These are phyloP conservation scores for Schizochytrium sp. DNA, from an alignment of 108 stramenopile species.

Conservation along the genomic window DNA sequence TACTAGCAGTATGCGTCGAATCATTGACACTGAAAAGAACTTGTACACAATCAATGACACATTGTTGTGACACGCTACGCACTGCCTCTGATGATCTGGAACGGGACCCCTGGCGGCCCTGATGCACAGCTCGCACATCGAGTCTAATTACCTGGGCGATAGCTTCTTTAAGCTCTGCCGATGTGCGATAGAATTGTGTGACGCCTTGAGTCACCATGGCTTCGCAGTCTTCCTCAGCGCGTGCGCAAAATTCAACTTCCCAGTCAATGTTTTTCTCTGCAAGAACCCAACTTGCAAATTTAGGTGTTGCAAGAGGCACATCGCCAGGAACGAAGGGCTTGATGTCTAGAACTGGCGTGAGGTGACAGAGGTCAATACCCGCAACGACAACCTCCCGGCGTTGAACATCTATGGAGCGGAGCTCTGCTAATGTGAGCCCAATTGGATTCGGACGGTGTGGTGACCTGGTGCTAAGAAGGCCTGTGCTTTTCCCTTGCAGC, in stretches of 20 bases:
- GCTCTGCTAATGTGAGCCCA: background rate
- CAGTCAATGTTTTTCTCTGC: conserved; percentile 33
- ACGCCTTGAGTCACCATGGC: background rate
- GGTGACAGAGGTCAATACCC: conserved; percentile 41
- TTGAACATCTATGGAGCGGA: background rate
- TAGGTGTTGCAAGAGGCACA: conserved; percentile 3
- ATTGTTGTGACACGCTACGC: conserved; percentile 33
- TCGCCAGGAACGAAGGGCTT: conserved; percentile 54
- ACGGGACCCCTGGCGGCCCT: conserved; percentile 12
- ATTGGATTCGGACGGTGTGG: conserved; percentile 55
- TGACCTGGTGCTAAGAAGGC: background rate
- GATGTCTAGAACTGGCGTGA: conserved; percentile 56
- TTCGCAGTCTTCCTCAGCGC: background rate
- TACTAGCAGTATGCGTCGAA: background rate
- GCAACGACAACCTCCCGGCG: conserved; percentile 11
- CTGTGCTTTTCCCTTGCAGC: conserved; percentile 1
- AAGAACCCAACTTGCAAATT: conserved; percentile 28
- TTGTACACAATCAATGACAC: conserved; percentile 30
- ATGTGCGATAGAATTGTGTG: conserved; percentile 22
- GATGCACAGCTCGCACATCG: conserved; percentile 52
- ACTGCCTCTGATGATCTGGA: background rate
- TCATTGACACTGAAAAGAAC: background rate
- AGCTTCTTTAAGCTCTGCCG: background rate
- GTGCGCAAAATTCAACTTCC: background rate
- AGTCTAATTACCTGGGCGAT: background rate